Base-by-base conservation (phyloP, 1,284 basidiomycete species). In the Heterobasidion irregulare region DNA sequence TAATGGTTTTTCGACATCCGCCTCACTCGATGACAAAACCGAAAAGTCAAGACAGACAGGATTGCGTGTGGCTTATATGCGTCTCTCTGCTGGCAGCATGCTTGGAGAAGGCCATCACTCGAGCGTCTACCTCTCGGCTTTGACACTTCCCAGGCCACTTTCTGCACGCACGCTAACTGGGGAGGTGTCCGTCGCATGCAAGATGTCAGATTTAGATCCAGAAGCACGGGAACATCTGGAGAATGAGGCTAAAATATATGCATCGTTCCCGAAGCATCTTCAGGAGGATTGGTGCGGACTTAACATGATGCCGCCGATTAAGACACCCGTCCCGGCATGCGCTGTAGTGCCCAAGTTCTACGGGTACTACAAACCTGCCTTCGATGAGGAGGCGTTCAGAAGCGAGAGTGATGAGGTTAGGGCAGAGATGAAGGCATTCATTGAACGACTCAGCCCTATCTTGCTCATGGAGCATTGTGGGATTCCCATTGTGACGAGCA, bases 331-430 rank as follows among this genome's bases (percentile, higher is more conserved):
- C 0, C 78, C 78, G 8, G 67, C 74, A 7, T 69, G 70, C 6
- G 69, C 80, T 0, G 58, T 80, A 46, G 74, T 78, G 5, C 79
- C 80, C 7, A 78, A 79, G 63, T 81, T 74, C 63, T 82, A 76
- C 60, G 79, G 80, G 1, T 78, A 75, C 63, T 82, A 81, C 61
- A 61, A 68, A 8, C 72, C 73, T 1, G 65, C 65, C 6, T n/a
- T 55, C 0, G 56, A 57, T 62, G 56, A 53, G 56, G 50, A 16
- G 41, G 15, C 13, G 18, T 35, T 12, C 47, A 41, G 19, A 10
- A 45, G 43, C 16, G n/a, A 46, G 9, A 45, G 4, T 10, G 33
- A 34, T 33, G 48, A 58, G 45, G 16, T 33, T 7, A 38, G 59
- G 60, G 16, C 56, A 47, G 36, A 18, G n/a, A 26, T 46, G 9